Evolutionary conservation across 441 rosid species (phyloP).

Genomic region (Cnidoscolus chayamansa): DNA sequence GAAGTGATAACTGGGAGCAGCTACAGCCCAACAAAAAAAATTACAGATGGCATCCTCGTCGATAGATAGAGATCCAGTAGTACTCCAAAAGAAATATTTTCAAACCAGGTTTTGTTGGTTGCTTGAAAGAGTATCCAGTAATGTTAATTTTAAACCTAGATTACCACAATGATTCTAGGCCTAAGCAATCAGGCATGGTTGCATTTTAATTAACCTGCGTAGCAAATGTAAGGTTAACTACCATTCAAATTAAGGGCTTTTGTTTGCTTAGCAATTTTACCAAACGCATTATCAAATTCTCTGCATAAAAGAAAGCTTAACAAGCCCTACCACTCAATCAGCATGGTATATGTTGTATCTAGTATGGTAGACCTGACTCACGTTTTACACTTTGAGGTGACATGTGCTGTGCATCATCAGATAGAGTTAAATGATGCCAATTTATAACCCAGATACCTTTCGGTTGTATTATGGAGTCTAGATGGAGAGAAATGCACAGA

Average conservation of each 20-base stretch:
- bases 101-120: neutral
- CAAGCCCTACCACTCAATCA: neutral
- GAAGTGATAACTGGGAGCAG: neutral
- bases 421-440: too few relatives aligned
- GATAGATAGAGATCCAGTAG: neutral
- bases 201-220: neutral
- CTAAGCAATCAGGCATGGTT: neutral
- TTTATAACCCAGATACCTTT: too few relatives aligned
- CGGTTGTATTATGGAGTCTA: neutral
- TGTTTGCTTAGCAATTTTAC: neutral
- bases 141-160: neutral
- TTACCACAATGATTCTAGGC: neutral
- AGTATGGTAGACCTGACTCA: neutral
- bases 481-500: neutral
- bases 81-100: neutral
- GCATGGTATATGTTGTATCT: neutral
- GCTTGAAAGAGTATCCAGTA: neutral
- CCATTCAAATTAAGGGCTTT: neutral
- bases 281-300: neutral
- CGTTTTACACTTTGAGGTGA: neutral
- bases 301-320: neutral
- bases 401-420: neutral
- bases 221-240: neutral
- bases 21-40: neutral
- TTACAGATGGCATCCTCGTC: neutral